Evolutionary conservation across 1,284 basidiomycete genomes (phyloP).

Genomic region (Trametes polyzona): DNA sequence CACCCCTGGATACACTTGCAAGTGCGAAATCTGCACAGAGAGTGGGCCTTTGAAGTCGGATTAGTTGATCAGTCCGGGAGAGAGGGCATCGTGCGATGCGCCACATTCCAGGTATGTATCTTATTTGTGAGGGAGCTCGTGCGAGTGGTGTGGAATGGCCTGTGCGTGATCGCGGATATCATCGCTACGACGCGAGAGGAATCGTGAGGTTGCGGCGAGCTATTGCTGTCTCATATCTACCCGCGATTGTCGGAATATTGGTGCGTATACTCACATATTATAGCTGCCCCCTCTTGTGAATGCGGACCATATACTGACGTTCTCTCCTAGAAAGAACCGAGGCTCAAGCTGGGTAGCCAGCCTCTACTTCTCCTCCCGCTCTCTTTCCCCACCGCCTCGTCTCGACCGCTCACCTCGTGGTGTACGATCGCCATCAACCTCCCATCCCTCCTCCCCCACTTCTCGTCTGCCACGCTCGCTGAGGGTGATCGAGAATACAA

Average conservation of each 20-base stretch:
- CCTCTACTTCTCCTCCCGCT: conserved; percentile 77
- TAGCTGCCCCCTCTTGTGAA: neutral
- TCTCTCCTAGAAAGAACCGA: conserved; percentile 56
- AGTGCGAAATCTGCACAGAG: conserved; percentile 66
- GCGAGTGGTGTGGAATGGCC: no score
- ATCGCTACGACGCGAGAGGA: no score
- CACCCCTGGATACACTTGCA: conserved; percentile 80
- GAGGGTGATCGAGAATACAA: conserved; percentile 34
- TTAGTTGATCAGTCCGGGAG: conserved; percentile 65
- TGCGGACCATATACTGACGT: conserved; percentile 8
- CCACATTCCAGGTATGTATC: conserved; percentile 80
- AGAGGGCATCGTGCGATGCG: conserved; percentile 68
- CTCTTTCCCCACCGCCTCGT: conserved; percentile 58
- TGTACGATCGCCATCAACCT: conserved; percentile 67
- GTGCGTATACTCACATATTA: no score
- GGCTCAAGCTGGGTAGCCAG: conserved; percentile 45
- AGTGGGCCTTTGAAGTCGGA: conserved; percentile 80
- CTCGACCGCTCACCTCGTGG: conserved; percentile 72
- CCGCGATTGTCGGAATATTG: no score
- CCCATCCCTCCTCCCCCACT: conserved; percentile 63
- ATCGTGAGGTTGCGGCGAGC: no score
- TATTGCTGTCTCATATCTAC: no score
- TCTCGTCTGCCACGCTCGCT: conserved; percentile 52
- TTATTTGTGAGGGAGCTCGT: neutral
- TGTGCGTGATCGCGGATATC: no score